A percentile compares a stretch with the other conserved stretches of the same genome.
Conservation (phyloP, 2,329 filamentous ascomycete genomes). For the Sporothrix curviconia region DNA sequence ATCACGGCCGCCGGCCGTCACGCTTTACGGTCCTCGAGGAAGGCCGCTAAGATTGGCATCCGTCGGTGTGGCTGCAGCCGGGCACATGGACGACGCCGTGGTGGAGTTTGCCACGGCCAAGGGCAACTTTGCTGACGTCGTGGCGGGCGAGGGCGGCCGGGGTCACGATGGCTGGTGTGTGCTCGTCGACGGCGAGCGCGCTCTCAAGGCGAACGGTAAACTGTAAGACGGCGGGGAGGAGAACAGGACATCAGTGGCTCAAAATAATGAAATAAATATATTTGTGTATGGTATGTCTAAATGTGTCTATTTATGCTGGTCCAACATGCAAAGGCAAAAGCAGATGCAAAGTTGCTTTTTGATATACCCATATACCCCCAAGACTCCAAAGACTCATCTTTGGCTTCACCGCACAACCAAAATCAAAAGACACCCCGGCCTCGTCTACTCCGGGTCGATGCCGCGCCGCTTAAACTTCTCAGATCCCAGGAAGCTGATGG, state of each 20-base stretch:
- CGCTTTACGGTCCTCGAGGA: constrained; percentile 67
- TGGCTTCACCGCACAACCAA: too few species aligned
- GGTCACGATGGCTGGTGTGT: constrained; percentile 81
- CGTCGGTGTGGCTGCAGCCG: constrained; percentile 82
- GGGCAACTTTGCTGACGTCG: constrained; percentile 59
- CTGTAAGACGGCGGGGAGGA: constrained; percentile 15
- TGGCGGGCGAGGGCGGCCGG: constrained; percentile 55
- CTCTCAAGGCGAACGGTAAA: constrained; percentile 51
- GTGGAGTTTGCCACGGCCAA: constrained; percentile 56
- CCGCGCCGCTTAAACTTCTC: neutral
- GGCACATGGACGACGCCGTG: constrained; percentile 77
- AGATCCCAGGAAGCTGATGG: constrained; percentile 55
- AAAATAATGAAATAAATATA: too few species aligned
- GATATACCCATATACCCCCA: neutral
- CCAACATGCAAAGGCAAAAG: neutral
- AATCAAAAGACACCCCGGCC: neutral
- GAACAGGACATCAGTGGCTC: too few species aligned
- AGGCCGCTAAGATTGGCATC: constrained; percentile 67
- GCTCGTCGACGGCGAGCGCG: constrained; percentile 71
- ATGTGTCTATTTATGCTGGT: too few species aligned
- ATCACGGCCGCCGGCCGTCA: constrained; percentile 80
- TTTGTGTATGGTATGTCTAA: too few species aligned
- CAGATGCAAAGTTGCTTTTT: too few species aligned
- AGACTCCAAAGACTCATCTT: neutral
- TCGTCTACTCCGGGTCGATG: neutral